Conservation (phyloP, 1,284 basidiomycete species). For the Pascua guehoae region DNA sequence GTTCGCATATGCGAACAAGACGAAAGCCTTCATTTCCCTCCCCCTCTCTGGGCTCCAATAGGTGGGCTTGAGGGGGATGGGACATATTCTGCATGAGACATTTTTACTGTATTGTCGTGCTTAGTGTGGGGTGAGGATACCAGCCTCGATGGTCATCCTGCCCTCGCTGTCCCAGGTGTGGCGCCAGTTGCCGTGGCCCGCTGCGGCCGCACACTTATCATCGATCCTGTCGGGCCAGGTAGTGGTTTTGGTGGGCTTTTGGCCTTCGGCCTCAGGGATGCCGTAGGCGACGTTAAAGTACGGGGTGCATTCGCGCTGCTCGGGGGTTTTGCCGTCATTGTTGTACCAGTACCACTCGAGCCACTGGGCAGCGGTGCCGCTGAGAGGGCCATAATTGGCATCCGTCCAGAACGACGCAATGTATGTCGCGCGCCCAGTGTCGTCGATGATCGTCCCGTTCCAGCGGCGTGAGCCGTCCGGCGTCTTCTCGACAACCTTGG, state of each 20-base stretch:
- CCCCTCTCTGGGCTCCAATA: no score
- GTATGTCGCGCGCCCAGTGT: not conserved
- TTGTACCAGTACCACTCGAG: constrained; percentile 11
- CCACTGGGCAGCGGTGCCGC: not conserved
- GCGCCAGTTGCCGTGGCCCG: not conserved
- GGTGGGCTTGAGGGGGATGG: no score
- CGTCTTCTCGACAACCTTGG: constrained; percentile 1
- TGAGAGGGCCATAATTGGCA: not conserved
- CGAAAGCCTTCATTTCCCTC: no score
- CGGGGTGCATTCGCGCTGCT: constrained; percentile 2
- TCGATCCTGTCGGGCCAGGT: not conserved
- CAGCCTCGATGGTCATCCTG: not conserved
- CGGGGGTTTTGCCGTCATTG: not conserved
- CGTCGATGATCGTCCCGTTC: constrained; percentile 11
- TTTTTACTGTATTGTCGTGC: no score
- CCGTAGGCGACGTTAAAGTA: not conserved
- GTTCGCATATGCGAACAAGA: no score
- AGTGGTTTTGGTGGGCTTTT: not conserved
- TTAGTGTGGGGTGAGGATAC: not conserved
- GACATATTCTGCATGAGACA: no score
- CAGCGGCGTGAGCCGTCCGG: constrained; percentile 4
- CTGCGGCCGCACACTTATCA: constrained; percentile 5
- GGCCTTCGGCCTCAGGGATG: not conserved
- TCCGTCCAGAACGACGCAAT: constrained; percentile 10
- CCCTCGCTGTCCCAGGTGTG: not conserved